Conservation (phyloP, 1,284 basidiomycete genomes). For the Agroathelia rolfsii region DNA sequence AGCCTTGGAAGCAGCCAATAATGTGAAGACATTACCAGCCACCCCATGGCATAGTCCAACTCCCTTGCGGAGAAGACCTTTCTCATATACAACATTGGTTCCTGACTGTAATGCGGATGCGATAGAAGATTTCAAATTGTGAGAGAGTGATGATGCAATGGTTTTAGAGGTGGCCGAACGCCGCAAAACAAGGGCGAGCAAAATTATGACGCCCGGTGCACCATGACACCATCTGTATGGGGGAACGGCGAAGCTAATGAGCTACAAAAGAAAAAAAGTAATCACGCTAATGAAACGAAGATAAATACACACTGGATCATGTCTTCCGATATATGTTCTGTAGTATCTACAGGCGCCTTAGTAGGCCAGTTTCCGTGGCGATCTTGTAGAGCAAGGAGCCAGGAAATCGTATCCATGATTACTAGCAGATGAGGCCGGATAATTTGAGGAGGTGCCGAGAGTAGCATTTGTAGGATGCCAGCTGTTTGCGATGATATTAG, state of each 20-base stretch:
- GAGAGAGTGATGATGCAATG: conserved; percentile 12
- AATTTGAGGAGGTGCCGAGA: conserved; percentile 29
- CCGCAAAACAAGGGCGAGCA: conserved; percentile 31
- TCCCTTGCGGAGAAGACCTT: conserved; percentile 43
- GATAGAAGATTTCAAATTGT: conserved; percentile 16
- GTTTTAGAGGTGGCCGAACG: conserved; percentile 10
- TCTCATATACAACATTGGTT: conserved; percentile 33
- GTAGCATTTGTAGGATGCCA: conserved; percentile 41
- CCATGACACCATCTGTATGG: conserved; percentile 45
- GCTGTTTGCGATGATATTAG: conserved; percentile 18
- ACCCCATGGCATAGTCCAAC: conserved; percentile 49
- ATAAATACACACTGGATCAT: conserved; percentile 34
- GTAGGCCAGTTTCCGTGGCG: conserved; percentile 40
- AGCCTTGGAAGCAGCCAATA: conserved; percentile 35
- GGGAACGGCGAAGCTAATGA: neutral
- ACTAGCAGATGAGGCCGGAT: conserved; percentile 28
- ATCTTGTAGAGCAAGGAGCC: conserved; percentile 37
- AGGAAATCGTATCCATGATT: conserved; percentile 33
- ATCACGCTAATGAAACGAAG: neutral
- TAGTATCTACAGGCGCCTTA: conserved; percentile 28
- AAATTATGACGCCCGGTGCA: conserved; percentile 37
- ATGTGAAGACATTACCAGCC: conserved; percentile 38
- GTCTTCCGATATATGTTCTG: conserved; percentile 20
- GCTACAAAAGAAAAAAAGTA: neutral
- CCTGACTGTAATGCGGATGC: conserved; percentile 26